Percentiles rank a stretch among this genome's conserved stretches.
Conservation (phyloP, 2,329 filamentous ascomycete genomes). For the Aureobasidium sp. region DNA sequence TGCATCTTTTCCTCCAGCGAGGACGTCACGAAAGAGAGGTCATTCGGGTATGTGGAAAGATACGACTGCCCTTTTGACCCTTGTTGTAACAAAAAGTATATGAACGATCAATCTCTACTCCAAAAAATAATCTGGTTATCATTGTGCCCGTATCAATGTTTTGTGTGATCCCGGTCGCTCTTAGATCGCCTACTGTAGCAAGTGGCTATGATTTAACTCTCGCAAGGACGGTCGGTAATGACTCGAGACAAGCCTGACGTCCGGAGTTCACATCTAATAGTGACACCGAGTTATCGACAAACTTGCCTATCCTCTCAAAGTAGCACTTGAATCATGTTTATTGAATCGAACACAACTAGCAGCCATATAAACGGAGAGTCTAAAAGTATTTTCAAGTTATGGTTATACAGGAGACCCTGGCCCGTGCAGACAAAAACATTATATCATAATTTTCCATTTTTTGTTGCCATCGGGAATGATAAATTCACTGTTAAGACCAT, state of each 20-base stretch:
- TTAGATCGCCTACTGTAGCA: too few species aligned
- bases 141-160: too few species aligned
- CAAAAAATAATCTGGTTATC: neutral
- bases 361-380: too few species aligned
- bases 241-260: too few species aligned
- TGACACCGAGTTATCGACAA: neutral
- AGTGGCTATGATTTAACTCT: too few species aligned
- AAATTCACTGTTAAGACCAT: neutral
- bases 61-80: neutral
- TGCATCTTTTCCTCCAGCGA: neutral
- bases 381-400: too few species aligned
- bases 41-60: neutral
- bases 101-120: constrained; percentile 9
- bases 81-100: constrained; percentile 6
- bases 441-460: neutral
- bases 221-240: too few species aligned
- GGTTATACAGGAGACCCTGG: neutral
- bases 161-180: too few species aligned
- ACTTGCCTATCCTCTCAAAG: neutral
- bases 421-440: neutral
- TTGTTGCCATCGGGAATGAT: neutral
- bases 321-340: too few species aligned
- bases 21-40: neutral
- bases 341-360: too few species aligned
- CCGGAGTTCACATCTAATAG: too few species aligned